Conservation (phyloP, 1,284 basidiomycete genomes). For the Naganishia liquefaciens region DNA sequence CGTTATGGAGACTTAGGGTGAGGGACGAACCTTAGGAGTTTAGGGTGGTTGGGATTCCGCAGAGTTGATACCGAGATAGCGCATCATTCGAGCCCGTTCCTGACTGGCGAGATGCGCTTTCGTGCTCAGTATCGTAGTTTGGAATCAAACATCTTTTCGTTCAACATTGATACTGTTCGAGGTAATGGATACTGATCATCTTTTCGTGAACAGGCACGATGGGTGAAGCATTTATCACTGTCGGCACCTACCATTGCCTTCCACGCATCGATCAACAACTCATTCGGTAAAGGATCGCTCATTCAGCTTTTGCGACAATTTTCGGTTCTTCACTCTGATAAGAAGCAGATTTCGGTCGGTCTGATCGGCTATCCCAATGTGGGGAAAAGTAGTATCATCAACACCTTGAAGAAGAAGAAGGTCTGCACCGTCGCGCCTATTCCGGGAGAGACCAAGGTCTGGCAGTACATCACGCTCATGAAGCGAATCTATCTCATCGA, state of each 20-base stretch:
- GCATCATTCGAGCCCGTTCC: conserved; percentile 33
- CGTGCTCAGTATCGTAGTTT: conserved; percentile 56
- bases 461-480: conserved; percentile 99
- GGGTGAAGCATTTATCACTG: conserved; percentile 93
- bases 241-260: conserved; percentile 95
- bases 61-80: conserved; percentile 55
- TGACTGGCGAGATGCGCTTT: conserved; percentile 28
- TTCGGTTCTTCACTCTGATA: conserved; percentile 94
- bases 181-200: conserved; percentile 30
- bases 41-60: conserved; percentile 29
- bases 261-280: conserved; percentile 98
- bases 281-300: conserved; percentile 96
- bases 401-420: conserved; percentile 97
- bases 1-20: conserved; percentile 26
- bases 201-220: conserved; percentile 70
- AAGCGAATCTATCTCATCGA: conserved; percentile 98
- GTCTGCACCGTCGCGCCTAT: conserved; percentile 96
- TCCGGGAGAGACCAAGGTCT: conserved; percentile 98
- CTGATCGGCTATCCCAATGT: conserved; percentile 99
- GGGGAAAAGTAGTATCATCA: conserved; percentile 96
- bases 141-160: conserved; percentile 52
- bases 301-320: conserved; percentile 97
- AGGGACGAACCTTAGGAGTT: conserved; percentile 24
- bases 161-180: conserved; percentile 19
- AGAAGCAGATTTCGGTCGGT: conserved; percentile 98